phyloP scores from a whole-genome alignment of 2,329 filamentous ascomycete genomes.

The Verticillium tricorpus region DNA sequence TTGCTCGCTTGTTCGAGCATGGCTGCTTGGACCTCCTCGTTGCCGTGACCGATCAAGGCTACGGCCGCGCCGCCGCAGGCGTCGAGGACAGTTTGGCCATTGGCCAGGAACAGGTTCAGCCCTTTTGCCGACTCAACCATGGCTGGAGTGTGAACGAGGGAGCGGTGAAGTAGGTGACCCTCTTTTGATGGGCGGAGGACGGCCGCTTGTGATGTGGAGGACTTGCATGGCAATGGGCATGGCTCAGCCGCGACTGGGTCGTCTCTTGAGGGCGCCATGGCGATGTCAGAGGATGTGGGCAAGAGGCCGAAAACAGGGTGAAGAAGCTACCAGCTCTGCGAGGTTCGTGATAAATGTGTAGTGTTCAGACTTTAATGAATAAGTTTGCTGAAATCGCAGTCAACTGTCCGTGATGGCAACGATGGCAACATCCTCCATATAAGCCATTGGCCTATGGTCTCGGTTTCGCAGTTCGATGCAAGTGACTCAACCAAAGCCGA shows the following conservation, averaged over 20 bases:
- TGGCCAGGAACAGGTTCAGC: constrained; percentile 26
- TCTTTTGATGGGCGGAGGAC: neutral
- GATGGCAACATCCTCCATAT: neutral
- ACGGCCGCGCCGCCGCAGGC: constrained; percentile 30
- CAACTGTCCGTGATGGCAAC: neutral
- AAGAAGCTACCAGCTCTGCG: too few species aligned
- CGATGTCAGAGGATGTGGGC: neutral
- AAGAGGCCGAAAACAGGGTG: neutral
- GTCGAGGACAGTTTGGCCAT: constrained; percentile 28
- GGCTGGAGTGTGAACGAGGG: constrained; percentile 20
- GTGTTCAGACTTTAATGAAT: neutral
- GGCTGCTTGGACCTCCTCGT: constrained; percentile 21
- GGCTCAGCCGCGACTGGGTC: constrained; percentile 2
- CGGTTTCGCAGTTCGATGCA: neutral
- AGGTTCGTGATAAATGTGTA: neutral
- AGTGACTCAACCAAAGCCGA: neutral
- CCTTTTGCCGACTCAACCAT: constrained; percentile 38
- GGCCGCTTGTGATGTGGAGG: neutral
- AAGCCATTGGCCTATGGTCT: neutral
- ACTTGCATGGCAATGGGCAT: neutral
- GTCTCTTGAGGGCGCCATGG: constrained; percentile 14
- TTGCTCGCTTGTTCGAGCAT: constrained; percentile 21
- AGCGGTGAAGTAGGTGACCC: constrained; percentile 27
- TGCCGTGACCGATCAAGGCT: constrained; percentile 24
- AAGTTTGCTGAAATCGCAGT: too few species aligned